These are phyloP conservation scores for Ochromonas danica DNA, from an alignment of 108 stramenopile genomes.

Conservation along the genomic window DNA sequence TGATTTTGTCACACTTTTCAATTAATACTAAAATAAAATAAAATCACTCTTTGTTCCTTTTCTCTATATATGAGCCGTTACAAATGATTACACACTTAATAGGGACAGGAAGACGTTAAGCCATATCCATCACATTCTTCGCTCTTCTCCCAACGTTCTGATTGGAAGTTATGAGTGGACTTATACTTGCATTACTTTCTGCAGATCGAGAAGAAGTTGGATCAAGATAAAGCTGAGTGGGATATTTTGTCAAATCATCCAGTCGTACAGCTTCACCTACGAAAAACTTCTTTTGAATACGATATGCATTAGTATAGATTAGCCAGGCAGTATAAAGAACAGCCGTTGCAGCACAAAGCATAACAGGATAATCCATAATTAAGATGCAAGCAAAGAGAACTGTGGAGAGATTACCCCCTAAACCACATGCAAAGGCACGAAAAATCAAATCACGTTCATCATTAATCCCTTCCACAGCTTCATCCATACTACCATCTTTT, in stretches of 20 bases:
- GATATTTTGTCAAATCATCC: slow-evolving; percentile 1
- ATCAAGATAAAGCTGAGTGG: too few species aligned
- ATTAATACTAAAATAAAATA: too few species aligned
- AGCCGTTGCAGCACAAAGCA: background rate
- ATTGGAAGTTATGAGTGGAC: too few species aligned
- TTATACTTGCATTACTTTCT: too few species aligned
- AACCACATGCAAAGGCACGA: slow-evolving; percentile 7
- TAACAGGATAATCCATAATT: background rate
- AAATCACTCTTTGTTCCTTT: too few species aligned
- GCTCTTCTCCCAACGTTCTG: too few species aligned
- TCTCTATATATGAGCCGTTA: too few species aligned
- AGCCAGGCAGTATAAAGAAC: background rate
- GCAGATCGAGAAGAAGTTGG: too few species aligned
- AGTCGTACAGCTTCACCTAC: background rate
- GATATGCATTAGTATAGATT: background rate
- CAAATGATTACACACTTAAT: too few species aligned
- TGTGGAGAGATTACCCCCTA: slow-evolving; percentile 3
- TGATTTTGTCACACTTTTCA: too few species aligned
- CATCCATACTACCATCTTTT: slow-evolving; percentile 28
- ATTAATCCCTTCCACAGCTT: slow-evolving; percentile 25
- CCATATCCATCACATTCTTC: too few species aligned
- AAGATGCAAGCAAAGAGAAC: slow-evolving; percentile 8
- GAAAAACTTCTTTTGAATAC: slow-evolving; percentile 18
- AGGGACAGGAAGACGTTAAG: too few species aligned
- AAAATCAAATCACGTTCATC: slow-evolving; percentile 17